A percentile compares a stretch with the other conserved stretches of the same genome.
Conservation (phyloP, 2,329 filamentous ascomycete genomes). For the Pseudocercospora fuligena region DNA sequence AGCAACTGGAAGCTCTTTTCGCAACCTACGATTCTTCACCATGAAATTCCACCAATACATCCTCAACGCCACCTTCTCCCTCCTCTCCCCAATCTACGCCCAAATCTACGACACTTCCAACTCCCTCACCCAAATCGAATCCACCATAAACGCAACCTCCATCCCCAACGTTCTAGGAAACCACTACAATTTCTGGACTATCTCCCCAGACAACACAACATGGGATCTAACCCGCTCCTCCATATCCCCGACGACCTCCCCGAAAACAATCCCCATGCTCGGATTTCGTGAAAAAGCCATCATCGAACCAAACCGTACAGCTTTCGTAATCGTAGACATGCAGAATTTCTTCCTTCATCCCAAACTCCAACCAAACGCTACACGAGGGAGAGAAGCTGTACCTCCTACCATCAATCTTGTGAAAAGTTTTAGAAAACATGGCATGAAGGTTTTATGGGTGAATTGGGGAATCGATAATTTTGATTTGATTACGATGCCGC, state of each 20-base stretch:
- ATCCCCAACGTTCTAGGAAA: constrained; percentile 32
- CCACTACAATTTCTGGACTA: constrained; percentile 42
- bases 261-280: constrained; percentile 39
- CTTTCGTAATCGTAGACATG: constrained; percentile 40
- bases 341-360: constrained; percentile 42
- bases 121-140: constrained; percentile 25
- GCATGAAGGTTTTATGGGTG: constrained; percentile 39
- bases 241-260: constrained; percentile 33
- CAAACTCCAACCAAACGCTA: constrained; percentile 33
- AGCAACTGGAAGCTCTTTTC: not conserved
- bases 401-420: constrained; percentile 40
- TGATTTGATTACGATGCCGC: constrained; percentile 39
- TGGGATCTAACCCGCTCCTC: constrained; percentile 42
- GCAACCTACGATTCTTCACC: not conserved
- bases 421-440: constrained; percentile 32
- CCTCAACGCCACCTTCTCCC: constrained; percentile 16
- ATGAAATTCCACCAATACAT: constrained; percentile 15
- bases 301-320: constrained; percentile 36
- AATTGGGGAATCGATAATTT: constrained; percentile 41
- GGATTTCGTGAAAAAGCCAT: constrained; percentile 34
- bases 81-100: constrained; percentile 7
- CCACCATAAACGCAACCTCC: not conserved
- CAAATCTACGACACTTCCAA: constrained; percentile 30
- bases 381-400: constrained; percentile 33
- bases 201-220: constrained; percentile 32